These are phyloP conservation scores for Caryocar brasiliense DNA, from an alignment of 441 rosid genomes.

Conservation along the genomic window DNA sequence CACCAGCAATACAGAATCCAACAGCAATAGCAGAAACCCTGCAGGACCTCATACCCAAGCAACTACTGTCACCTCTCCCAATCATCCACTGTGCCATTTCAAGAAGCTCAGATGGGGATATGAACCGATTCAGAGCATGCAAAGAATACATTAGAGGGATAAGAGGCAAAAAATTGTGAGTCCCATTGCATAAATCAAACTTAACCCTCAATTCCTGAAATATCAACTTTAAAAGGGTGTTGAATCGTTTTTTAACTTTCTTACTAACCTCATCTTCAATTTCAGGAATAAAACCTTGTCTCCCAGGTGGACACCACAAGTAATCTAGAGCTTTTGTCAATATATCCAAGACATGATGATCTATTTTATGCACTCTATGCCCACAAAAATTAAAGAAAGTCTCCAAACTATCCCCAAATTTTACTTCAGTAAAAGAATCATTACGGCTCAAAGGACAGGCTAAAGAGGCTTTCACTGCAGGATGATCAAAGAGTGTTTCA, in stretches of 20 bases:
- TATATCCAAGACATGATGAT: conserved; percentile 48
- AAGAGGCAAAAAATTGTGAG: conserved; percentile 34
- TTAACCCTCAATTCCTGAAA: conserved; percentile 31
- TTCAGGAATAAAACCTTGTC: conserved; percentile 14
- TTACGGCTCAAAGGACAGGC: conserved; percentile 37
- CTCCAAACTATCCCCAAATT: conserved; percentile 29
- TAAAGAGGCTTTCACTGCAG: conserved; percentile 39
- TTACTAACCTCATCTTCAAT: conserved; percentile 20
- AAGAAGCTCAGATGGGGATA: conserved; percentile 68
- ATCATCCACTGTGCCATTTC: conserved; percentile 52
- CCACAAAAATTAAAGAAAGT: conserved; percentile 29
- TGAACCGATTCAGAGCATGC: conserved; percentile 41
- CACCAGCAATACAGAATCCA: conserved; percentile 56
- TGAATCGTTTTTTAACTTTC: conserved; percentile 37
- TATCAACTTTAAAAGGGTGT: conserved; percentile 33
- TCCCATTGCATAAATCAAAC: conserved; percentile 38
- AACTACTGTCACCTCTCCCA: conserved; percentile 29
- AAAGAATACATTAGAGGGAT: conserved; percentile 47
- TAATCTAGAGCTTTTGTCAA: conserved; percentile 42
- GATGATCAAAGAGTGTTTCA: conserved; percentile 56
- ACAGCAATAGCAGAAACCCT: conserved; percentile 28
- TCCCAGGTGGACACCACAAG: conserved; percentile 31
- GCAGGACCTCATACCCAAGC: conserved; percentile 22
- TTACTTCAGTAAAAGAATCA: conserved; percentile 23
- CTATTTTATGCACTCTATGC: conserved; percentile 43